These are phyloP conservation scores for Coemansia sp. DNA, from an alignment of 192 early-diverging fungal genomes.

Conservation along the genomic window DNA sequence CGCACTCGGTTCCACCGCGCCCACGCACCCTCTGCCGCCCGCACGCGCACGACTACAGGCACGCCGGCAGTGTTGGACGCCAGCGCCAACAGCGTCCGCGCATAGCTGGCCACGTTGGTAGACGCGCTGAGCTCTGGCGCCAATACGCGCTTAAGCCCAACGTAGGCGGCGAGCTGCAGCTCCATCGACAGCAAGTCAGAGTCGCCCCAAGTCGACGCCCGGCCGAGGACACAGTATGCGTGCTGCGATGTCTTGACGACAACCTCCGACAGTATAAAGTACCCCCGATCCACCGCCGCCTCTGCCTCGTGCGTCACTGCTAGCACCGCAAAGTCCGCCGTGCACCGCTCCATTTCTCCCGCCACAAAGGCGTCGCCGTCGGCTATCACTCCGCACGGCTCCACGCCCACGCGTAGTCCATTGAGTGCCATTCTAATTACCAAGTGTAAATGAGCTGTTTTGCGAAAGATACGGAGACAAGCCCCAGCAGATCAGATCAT, in stretches of 20 bases:
- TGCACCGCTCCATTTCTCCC: constrained; percentile 11
- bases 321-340: constrained; percentile 44
- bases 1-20: constrained; percentile 79
- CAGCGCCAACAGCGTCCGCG: constrained; percentile 25
- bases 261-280: constrained; percentile 32
- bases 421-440: background rate
- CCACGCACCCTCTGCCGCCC: constrained; percentile 64
- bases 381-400: constrained; percentile 15
- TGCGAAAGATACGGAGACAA: background rate
- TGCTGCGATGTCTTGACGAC: constrained; percentile 29
- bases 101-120: constrained; percentile 12
- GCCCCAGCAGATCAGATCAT: background rate
- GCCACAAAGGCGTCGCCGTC: constrained; percentile 37
- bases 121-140: constrained; percentile 13
- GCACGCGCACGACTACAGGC: constrained; percentile 60
- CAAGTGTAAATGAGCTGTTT: background rate
- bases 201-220: constrained; percentile 12
- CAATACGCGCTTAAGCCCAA: constrained; percentile 34
- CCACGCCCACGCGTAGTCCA: constrained; percentile 40
- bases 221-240: constrained; percentile 44
- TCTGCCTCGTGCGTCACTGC: background rate
- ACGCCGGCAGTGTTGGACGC: background rate
- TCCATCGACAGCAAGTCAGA: constrained; percentile 17
- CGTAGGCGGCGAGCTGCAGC: constrained; percentile 31
- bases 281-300: constrained; percentile 13